Conservation (phyloP, 352 stramenopile species). For the Phytophthora pini region DNA sequence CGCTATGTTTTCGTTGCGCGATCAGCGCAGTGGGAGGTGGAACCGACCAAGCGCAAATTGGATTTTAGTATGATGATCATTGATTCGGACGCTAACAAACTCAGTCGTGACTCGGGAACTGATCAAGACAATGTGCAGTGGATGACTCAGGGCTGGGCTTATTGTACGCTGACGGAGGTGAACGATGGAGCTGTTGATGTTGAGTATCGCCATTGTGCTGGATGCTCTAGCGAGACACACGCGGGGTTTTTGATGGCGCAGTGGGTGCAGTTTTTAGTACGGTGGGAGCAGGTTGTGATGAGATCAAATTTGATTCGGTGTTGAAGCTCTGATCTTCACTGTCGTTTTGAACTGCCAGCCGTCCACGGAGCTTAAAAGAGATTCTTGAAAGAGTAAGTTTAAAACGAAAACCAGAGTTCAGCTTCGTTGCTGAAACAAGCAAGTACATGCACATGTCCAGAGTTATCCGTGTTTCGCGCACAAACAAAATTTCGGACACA, state of each 20-base stretch:
- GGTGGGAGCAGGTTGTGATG: conserved; percentile 46
- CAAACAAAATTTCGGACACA: no score
- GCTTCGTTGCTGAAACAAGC: no score
- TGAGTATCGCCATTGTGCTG: conserved; percentile 34
- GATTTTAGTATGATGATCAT: conserved; percentile 26
- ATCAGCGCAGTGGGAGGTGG: conserved; percentile 2
- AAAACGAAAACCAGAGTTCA: no score
- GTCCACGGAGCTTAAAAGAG: no score
- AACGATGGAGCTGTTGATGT: conserved; percentile 27
- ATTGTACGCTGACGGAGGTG: conserved; percentile 25
- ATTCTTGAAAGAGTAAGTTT: no score
- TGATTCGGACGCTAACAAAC: conserved; percentile 29
- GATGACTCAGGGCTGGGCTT: conserved; percentile 28
- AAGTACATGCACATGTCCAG: no score
- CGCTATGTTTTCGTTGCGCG: conserved; percentile 14
- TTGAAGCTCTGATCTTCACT: background rate
- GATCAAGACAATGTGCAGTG: conserved; percentile 16
- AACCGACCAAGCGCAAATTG: conserved; percentile 5
- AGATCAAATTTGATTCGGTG: conserved; percentile 17
- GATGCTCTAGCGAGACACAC: conserved; percentile 40
- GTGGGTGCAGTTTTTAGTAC: conserved; percentile 46
- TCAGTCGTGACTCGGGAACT: conserved; percentile 13
- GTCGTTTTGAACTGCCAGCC: no score
- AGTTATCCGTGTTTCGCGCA: no score
- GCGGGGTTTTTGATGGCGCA: conserved; percentile 50